A percentile compares a stretch with the other conserved stretches of the same genome.
Evolutionary conservation across 306 rosid genomes (phyloP).

Genomic region (Cucumis sativus): DNA sequence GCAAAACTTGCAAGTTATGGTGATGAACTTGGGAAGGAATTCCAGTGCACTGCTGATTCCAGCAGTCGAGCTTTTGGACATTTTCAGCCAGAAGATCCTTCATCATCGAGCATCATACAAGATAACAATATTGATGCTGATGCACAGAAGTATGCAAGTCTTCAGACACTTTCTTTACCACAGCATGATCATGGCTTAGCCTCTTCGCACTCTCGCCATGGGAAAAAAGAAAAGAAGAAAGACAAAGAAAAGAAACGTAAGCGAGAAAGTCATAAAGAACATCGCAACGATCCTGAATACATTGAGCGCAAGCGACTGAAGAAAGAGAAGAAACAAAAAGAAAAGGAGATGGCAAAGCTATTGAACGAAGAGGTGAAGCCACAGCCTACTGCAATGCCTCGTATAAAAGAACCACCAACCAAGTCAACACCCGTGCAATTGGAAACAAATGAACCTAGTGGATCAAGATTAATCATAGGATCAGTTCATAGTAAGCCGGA

Average conservation of each 20-base stretch:
- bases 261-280: conserved; percentile 52
- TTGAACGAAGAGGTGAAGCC: conserved; percentile 18
- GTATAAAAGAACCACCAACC: conserved; percentile 30
- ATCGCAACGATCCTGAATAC: conserved; percentile 54
- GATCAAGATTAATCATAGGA: conserved; percentile 26
- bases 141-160: conserved; percentile 69
- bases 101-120: conserved; percentile 64
- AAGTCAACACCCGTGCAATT: conserved; percentile 14
- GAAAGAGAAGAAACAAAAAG: conserved; percentile 68
- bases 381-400: conserved; percentile 9
- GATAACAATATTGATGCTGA: conserved; percentile 59
- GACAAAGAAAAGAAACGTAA: conserved; percentile 69
- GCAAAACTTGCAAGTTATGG: conserved; percentile 59
- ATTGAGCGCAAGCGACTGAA: conserved; percentile 66
- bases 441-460: conserved; percentile 42
- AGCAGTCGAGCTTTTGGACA: conserved; percentile 41
- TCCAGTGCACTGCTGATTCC: conserved; percentile 84
- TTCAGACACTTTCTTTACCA: conserved; percentile 55
- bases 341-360: conserved; percentile 62
- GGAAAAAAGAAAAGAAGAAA: conserved; percentile 45
- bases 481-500: conserved; percentile 30
- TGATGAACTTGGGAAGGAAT: conserved; percentile 64
- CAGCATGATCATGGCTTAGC: conserved; percentile 28
- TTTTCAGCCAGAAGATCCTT: conserved; percentile 41
- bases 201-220: conserved; percentile 23